Conservation (phyloP, 306 rosid species). For the Hylodesmum podocarpum region DNA sequence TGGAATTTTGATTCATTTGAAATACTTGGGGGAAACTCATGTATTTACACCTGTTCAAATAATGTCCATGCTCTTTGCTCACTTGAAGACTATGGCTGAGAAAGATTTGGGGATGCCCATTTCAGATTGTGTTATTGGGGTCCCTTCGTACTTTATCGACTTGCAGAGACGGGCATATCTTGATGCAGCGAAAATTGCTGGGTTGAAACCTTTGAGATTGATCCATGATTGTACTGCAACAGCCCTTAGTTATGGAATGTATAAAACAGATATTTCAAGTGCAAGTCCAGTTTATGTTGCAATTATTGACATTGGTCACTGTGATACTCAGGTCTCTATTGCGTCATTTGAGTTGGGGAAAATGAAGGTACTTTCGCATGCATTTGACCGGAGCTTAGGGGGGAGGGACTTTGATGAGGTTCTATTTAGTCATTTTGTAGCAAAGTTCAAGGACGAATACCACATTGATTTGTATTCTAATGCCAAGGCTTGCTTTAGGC, state of each 20-base stretch:
- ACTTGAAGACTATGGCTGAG: slow-evolving; percentile 73
- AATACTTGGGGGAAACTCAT: slow-evolving; percentile 55
- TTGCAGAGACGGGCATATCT: slow-evolving; percentile 86
- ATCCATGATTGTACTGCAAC: slow-evolving; percentile 96
- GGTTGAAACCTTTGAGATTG: slow-evolving; percentile 84
- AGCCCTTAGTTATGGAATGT: slow-evolving; percentile 95
- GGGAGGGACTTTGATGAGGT: slow-evolving; percentile 96
- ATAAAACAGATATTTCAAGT: slow-evolving; percentile 57
- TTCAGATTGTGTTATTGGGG: slow-evolving; percentile 84
- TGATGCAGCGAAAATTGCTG: slow-evolving; percentile 82
- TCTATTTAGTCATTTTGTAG: slow-evolving; percentile 80
- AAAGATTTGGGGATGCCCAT: slow-evolving; percentile 59
- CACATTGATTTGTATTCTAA: slow-evolving; percentile 69
- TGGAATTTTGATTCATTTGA: slow-evolving; percentile 78
- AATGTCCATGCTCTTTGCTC: slow-evolving; percentile 86
- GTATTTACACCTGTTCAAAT: slow-evolving; percentile 79
- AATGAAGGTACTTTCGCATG: slow-evolving; percentile 78
- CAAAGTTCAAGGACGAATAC: slow-evolving; percentile 69
- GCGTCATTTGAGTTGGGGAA: slow-evolving; percentile 72
- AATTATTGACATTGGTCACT: slow-evolving; percentile 92
- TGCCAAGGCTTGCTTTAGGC: slow-evolving; percentile 77
- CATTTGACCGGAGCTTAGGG: slow-evolving; percentile 77
- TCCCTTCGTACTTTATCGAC: slow-evolving; percentile 84
- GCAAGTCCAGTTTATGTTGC: slow-evolving; percentile 58
- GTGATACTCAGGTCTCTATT: slow-evolving; percentile 88